Evolutionary conservation across 108 stramenopile genomes (phyloP).

Genomic region (Fragilariopsis cylindrus): DNA sequence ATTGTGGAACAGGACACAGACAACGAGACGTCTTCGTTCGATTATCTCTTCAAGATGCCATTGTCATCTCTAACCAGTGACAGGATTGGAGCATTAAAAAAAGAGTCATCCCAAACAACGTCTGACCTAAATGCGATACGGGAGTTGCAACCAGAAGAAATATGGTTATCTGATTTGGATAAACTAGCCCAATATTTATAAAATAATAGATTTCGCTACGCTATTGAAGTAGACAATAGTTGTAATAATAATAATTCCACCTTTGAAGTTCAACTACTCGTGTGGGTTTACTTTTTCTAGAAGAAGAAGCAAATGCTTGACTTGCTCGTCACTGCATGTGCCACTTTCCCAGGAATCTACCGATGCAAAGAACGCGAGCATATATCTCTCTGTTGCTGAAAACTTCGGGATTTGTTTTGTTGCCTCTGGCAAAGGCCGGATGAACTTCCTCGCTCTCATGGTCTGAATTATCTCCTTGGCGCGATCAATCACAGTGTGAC

Average conservation of each 20-base stretch:
- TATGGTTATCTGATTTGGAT: slow-evolving; percentile 86
- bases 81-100: slow-evolving; percentile 63
- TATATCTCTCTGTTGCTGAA: slow-evolving; percentile 39
- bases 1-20: slow-evolving; percentile 1
- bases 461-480: slow-evolving; percentile 68
- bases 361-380: slow-evolving; percentile 53
- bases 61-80: slow-evolving; percentile 79
- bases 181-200: slow-evolving; percentile 61
- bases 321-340: slow-evolving; percentile 41
- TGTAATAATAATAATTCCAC: no score
- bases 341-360: slow-evolving; percentile 51
- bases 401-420: slow-evolving; percentile 27
- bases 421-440: slow-evolving; percentile 58
- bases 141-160: slow-evolving; percentile 54
- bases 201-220: not conserved
- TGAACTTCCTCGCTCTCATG: slow-evolving; percentile 52
- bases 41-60: slow-evolving; percentile 87
- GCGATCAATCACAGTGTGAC: slow-evolving; percentile 53
- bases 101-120: slow-evolving; percentile 63
- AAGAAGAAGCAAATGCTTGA: slow-evolving; percentile 28
- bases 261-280: not conserved
- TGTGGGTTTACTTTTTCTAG: slow-evolving; percentile 8
- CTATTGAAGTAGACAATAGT: no score
- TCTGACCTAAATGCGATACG: slow-evolving; percentile 51
- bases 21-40: slow-evolving; percentile 43